phyloP scores from a whole-genome alignment of 805 yeast species.

The Nakazawaea holstii region DNA sequence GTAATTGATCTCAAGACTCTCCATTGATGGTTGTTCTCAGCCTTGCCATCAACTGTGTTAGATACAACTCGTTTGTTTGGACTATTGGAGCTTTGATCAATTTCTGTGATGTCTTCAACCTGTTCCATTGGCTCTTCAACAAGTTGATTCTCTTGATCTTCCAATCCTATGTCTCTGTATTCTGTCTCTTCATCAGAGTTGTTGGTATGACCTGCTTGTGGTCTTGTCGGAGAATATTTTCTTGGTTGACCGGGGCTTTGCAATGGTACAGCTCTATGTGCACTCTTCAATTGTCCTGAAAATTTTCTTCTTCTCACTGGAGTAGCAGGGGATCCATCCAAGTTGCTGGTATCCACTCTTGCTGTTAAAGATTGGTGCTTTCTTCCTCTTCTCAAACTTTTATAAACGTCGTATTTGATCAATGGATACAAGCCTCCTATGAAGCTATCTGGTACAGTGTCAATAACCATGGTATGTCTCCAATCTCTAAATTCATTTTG shows the following conservation, averaged over 20 bases:
- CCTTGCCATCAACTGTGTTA: constrained; percentile 1
- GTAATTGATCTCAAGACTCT: constrained; percentile 31
- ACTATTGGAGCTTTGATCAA: constrained; percentile 12
- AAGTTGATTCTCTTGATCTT: constrained; percentile 27
- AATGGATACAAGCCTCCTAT: constrained; percentile 67
- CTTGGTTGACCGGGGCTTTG: constrained; percentile 98
- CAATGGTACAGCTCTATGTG: constrained; percentile 77
- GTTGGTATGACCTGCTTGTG: constrained; percentile 23
- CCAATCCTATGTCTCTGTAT: constrained; percentile 14
- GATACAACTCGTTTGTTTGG: constrained; percentile 15
- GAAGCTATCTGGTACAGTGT: constrained; percentile 56
- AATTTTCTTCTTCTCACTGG: constrained; percentile 69
- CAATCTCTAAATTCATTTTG: constrained; percentile 96
- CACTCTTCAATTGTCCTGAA: constrained; percentile 63
- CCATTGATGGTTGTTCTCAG: constrained; percentile 24
- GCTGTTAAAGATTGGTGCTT: constrained; percentile 17
- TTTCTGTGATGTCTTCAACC: constrained; percentile 17
- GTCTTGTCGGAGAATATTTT: constrained; percentile 40
- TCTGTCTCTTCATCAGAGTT: constrained; percentile 31
- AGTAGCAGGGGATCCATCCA: constrained; percentile 51
- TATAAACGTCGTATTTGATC: constrained; percentile 56
- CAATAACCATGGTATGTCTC: constrained; percentile 85
- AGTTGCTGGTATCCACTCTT: constrained; percentile 11
- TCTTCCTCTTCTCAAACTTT: constrained; percentile 35
- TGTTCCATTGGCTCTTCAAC: constrained; percentile 36